A percentile compares a stretch with the other conserved stretches of the same genome.
Evolutionary conservation across 768 basidiomycete genomes (phyloP).

Genomic region (Pulveroboletus sp.): DNA sequence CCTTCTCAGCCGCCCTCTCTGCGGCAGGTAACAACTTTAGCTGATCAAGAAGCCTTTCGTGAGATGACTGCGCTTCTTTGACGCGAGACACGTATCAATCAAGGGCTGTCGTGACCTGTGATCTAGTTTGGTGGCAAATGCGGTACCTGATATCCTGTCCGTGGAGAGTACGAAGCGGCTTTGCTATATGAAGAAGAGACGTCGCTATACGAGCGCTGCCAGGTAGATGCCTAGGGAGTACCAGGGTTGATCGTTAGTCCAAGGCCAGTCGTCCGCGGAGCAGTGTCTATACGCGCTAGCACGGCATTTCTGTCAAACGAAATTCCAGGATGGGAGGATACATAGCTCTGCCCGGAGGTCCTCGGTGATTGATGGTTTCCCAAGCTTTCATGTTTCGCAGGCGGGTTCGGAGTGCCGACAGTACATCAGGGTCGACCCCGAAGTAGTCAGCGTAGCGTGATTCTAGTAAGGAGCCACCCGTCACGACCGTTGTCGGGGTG

Average conservation of each 20-base stretch:
- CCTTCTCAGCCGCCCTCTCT: neutral
- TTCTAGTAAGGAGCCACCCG: neutral
- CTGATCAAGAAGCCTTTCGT: neutral
- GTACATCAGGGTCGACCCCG: neutral
- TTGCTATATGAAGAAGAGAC: too few relatives aligned
- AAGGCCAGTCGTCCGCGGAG: too few relatives aligned
- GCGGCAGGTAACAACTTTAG: neutral
- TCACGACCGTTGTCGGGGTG: neutral
- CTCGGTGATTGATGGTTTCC: neutral
- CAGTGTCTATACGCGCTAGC: too few relatives aligned
- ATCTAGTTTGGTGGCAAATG: neutral
- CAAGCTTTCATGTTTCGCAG: neutral
- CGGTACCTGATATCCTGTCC: too few relatives aligned
- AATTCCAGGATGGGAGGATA: too few relatives aligned
- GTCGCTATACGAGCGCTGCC: too few relatives aligned
- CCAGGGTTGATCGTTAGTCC: too few relatives aligned
- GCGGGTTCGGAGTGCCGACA: neutral
- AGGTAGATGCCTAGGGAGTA: too few relatives aligned
- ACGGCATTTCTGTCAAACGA: too few relatives aligned
- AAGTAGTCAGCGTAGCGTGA: neutral
- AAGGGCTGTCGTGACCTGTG: neutral
- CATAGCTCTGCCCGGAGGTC: too few relatives aligned
- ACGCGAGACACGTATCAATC: neutral
- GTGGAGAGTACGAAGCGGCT: too few relatives aligned
- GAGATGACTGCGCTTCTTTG: neutral